These are phyloP conservation scores for Cyclotella atomus DNA, from an alignment of 108 stramenopile species.

Conservation along the genomic window DNA sequence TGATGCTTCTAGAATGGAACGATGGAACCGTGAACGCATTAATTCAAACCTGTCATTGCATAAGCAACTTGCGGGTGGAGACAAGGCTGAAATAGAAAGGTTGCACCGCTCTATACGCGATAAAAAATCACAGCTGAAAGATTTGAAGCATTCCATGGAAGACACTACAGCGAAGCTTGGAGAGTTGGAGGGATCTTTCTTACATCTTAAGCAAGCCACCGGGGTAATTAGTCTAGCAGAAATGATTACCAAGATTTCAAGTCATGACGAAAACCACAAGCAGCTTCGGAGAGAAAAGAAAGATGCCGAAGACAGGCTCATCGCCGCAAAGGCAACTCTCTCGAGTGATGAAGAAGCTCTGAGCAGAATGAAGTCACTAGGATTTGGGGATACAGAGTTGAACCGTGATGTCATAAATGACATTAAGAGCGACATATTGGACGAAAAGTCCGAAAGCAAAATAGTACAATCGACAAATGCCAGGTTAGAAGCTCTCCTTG, in stretches of 20 bases:
- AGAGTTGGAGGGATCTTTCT: conserved; percentile 57
- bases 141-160: conserved; percentile 31
- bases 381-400: conserved; percentile 66
- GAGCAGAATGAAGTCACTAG: conserved; percentile 50
- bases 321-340: conserved; percentile 49
- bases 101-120: conserved; percentile 30
- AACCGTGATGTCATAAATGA: conserved; percentile 59
- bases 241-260: conserved; percentile 64
- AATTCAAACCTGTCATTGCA: conserved; percentile 32
- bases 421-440: conserved; percentile 49
- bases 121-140: conserved; percentile 44
- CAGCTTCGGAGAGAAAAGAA: conserved; percentile 58
- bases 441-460: conserved; percentile 56
- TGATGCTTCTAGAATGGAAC: conserved; percentile 49
- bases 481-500: conserved; percentile 61
- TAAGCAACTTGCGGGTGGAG: conserved; percentile 34
- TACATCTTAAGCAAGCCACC: conserved; percentile 65
- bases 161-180: conserved; percentile 21
- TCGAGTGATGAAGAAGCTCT: conserved; percentile 52
- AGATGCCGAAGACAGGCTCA: conserved; percentile 62
- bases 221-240: conserved; percentile 71
- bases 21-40: conserved; percentile 48
- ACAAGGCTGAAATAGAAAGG: conserved; percentile 46
- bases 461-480: conserved; percentile 64
- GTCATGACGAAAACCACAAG: conserved; percentile 54